These are phyloP conservation scores for Panicum miliaceum DNA, from an alignment of 176 grass and related monocot species.

Conservation along the genomic window DNA sequence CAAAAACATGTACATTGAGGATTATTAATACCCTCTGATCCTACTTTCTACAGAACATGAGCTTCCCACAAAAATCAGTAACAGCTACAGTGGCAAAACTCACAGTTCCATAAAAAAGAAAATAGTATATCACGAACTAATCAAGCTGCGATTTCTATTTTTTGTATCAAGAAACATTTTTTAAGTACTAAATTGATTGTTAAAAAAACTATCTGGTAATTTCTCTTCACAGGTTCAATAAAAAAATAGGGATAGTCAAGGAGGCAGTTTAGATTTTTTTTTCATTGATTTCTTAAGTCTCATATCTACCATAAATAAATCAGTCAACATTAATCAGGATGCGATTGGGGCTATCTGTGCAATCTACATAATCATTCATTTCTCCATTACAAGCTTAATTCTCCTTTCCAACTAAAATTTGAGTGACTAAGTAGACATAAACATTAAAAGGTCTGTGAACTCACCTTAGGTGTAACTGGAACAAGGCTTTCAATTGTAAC, in stretches of 20 bases:
- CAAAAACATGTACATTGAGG: not conserved
- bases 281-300: not conserved
- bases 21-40: conserved; percentile 10
- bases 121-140: not conserved
- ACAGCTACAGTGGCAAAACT: not conserved
- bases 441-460: too few relatives aligned
- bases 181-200: not conserved
- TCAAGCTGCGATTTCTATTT: not conserved
- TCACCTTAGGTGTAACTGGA: too few relatives aligned
- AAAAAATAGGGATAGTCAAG: not conserved
- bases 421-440: too few relatives aligned
- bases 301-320: not conserved
- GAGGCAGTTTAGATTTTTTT: conserved; percentile 15
- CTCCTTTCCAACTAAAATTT: not conserved
- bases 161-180: conserved; percentile 4
- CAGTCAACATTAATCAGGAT: not conserved
- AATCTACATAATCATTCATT: conserved; percentile 8
- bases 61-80: not conserved
- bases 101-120: not conserved
- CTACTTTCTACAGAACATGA: not conserved
- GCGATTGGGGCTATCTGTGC: not conserved
- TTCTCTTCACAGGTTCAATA: not conserved
- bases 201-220: conserved; percentile 3
- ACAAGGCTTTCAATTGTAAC: too few relatives aligned
- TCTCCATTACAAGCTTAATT: not conserved